Evolutionary conservation across 768 basidiomycete species (phyloP), one percentile per base, ranked within the genome.

Genomic region (Grammothele lineata): DNA sequence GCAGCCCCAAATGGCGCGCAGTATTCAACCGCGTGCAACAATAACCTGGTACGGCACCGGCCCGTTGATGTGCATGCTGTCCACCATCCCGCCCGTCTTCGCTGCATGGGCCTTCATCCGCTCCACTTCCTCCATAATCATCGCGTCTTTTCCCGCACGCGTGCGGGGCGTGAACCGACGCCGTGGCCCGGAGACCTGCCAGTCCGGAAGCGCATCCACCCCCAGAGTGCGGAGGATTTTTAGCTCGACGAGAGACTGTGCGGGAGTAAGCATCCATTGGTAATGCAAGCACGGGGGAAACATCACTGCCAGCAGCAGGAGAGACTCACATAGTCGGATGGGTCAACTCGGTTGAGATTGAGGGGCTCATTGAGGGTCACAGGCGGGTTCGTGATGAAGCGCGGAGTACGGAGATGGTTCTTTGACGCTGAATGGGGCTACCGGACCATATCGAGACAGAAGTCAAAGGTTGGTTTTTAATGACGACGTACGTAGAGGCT

Each of bases 321-420:
- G 35, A 6, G 17, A 43, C 55, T 35, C 40, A 58, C 59, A 25
- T 61, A 71, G 17, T 66, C 60, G 0, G 38, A 40, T 3, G 60
- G 57, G 40, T 66, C 44, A 4, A 40, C 45, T 10, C 69, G 57
- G 42, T 62, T 57, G 51, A 68, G 58, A 39, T 66, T 61, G 48
- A 69, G 64, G 5, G 69, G 67, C 40, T 60, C 60, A 26, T 60
- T 61, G 18, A 69, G 51, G 6, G 60, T 57, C 0, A 69, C 64
- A 1, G 69, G 63, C 4, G 69, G 69, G 43, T 70, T 71, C 1
- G 69, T 69, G 47, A 70, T 68, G 43, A 70, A 61, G 2, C 69
- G 60, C 5, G 63, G 65, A 6, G 58, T 55, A 12, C 68, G 66
- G 0, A 62, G 53, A 36, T 62, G 53, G 53, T 69, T 70, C 52